Evolutionary conservation across 306 rosid genomes (phyloP).

Genomic region (Rosa multiflora): DNA sequence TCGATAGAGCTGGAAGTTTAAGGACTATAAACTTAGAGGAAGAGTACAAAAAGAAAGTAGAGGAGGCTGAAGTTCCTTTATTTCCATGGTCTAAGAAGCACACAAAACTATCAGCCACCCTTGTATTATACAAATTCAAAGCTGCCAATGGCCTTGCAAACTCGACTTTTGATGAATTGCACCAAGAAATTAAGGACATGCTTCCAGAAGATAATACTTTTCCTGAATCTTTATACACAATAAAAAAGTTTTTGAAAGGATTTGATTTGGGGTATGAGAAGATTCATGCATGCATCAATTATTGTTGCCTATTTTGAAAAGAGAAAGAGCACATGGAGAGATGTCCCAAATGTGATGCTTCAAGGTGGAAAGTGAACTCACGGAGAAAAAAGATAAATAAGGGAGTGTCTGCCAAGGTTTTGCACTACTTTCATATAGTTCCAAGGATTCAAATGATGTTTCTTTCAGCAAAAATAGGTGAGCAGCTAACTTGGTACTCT

Average conservation of each 20-base stretch:
- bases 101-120: background rate
- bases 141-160: background rate
- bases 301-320: background rate
- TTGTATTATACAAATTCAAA: background rate
- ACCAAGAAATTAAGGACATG: background rate
- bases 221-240: background rate
- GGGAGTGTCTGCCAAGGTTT: background rate
- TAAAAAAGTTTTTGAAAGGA: background rate
- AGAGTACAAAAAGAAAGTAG: background rate
- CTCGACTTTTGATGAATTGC: background rate
- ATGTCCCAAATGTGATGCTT: background rate
- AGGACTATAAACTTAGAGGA: background rate
- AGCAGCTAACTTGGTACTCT: background rate
- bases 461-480: background rate
- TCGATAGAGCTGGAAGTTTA: background rate
- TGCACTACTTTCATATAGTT: background rate
- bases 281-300: background rate
- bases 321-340: background rate
- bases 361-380: background rate
- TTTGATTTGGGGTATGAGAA: conserved; percentile 8
- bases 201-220: background rate
- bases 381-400: background rate
- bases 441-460: background rate
- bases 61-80: background rate
- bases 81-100: background rate